Base-by-base conservation (phyloP, 176 grass and related monocot genomes). In the Eragrostis nindensis region DNA sequence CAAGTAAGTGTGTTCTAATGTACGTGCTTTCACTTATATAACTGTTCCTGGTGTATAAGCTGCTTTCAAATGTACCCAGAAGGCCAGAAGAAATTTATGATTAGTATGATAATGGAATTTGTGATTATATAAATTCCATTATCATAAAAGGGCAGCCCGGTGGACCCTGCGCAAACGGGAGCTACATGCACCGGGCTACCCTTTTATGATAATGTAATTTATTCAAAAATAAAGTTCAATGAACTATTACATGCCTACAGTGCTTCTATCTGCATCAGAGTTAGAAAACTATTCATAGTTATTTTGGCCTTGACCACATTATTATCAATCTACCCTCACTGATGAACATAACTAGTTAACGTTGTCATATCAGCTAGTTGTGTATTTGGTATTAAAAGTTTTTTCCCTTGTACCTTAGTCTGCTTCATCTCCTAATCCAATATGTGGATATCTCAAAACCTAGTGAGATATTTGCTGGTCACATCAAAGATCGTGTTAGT, bases 1-100 rank as follows among this genome's bases (percentile, higher is more conserved):
- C 96, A 98, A 91, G 96, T 95, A 93, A 91, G 94, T 91, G 74
- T 79, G 71, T 85, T 75, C 27, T 89, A 67, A 88, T 87, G 84
- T 91, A 79, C 27, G 68, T 86, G 82, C 69, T 89, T 89, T 80
- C 71, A 76, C 64, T n/a, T 86, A 46, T 83, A 66, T 71, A 85
- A 41, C 54, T 81, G 5, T 59, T 79, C 60, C 41, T 81, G 0
- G 22, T 59, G 56, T 59, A 85, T 18, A 86, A 79, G 68, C 47
- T 73, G 52, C 49, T 85, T 79, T 73, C 83, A 66, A 72, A 62
- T 49, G 14, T 70, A 44, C 27, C 56, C 69, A 75, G 62, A n/a
- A n/a, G n/a, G n/a, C n/a, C n/a, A n/a, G n/a, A 50, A 68, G 24
- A 53, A 17, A 63, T 54, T 84, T 80, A 45, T 80, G 40, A 41